Evolutionary conservation across 2,329 filamentous ascomycete species (phyloP).

Genomic region (Paecilomyces sp.): DNA sequence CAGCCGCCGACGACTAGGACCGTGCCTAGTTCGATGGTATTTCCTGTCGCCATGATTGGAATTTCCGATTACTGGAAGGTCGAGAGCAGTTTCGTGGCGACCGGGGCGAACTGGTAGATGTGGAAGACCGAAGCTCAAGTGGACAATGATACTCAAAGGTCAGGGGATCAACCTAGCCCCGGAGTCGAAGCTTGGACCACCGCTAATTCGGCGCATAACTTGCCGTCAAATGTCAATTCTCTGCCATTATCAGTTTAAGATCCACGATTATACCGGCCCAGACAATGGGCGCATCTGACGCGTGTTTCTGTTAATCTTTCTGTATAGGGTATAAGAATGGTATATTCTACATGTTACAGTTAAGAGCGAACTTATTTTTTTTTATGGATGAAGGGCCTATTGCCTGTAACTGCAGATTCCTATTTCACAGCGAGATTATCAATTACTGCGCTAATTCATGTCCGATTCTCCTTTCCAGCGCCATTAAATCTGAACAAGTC

Average conservation of each 20-base stretch:
- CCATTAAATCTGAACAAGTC: background rate
- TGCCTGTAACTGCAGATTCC: background rate
- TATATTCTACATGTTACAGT: background rate
- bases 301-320: no score
- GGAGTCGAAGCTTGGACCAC: background rate
- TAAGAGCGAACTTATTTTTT: background rate
- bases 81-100: background rate
- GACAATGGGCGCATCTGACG: no score
- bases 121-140: background rate
- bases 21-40: conserved; percentile 50
- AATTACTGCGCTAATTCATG: background rate
- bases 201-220: background rate
- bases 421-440: background rate
- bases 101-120: background rate
- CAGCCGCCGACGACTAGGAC: conserved; percentile 77
- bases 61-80: background rate
- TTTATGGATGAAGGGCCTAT: background rate
- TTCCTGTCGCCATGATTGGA: conserved; percentile 20
- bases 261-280: background rate
- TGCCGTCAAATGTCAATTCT: background rate
- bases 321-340: no score
- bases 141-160: background rate
- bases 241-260: background rate
- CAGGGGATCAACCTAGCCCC: background rate
- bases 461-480: background rate